Evolutionary conservation across 768 basidiomycete genomes (phyloP).

Genomic region (Lactifluus hygrophoroides): DNA sequence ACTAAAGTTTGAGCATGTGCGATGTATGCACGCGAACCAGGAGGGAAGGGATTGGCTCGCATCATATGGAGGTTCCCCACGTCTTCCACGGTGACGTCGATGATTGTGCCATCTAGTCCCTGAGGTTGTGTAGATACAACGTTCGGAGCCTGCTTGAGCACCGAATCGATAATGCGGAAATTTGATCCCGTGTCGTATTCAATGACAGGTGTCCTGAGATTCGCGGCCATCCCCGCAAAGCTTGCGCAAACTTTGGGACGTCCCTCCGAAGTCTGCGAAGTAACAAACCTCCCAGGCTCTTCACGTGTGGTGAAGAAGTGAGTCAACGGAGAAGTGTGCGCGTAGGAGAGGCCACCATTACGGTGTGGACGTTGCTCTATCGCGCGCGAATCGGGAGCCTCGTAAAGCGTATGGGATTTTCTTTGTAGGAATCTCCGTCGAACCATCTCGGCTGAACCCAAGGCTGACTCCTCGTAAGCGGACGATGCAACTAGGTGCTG

Average conservation of each 20-base stretch:
- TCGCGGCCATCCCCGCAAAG: conserved; percentile 38
- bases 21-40: conserved; percentile 45
- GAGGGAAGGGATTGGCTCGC: conserved; percentile 37
- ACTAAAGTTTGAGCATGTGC: conserved; percentile 2
- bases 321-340: conserved; percentile 45
- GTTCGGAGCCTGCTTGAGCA: conserved; percentile 33
- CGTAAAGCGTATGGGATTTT: conserved; percentile 23
- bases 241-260: conserved; percentile 26
- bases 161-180: conserved; percentile 26
- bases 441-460: conserved; percentile 9
- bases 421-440: conserved; percentile 35
- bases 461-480: conserved; percentile 15
- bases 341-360: conserved; percentile 54
- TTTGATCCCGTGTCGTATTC: conserved; percentile 15
- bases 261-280: neutral
- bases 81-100: conserved; percentile 29
- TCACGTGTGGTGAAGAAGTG: conserved; percentile 41
- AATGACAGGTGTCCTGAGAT: conserved; percentile 19
- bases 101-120: conserved; percentile 31
- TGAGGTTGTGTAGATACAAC: conserved; percentile 24
- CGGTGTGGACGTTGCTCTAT: conserved; percentile 63
- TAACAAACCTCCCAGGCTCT: conserved; percentile 47
- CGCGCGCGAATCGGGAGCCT: conserved; percentile 24
- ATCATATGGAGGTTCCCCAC: conserved; percentile 26
- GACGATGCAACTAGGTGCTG: conserved; percentile 2